Conservation (phyloP, 371 early-diverging fungal species). For the Mucor racemosus region DNA sequence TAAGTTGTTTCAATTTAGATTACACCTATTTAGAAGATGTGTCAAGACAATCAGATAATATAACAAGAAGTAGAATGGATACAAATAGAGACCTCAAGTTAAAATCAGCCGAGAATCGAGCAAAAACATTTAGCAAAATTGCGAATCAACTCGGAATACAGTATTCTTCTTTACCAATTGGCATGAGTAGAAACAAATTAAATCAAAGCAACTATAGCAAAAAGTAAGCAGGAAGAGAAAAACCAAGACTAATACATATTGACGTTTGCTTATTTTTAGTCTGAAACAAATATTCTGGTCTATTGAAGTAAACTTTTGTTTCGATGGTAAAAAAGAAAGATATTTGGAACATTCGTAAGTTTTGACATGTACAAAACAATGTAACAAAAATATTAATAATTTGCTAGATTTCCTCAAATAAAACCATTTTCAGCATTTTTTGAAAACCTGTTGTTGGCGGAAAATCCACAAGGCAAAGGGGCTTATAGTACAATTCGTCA, state of each 20-base stretch:
- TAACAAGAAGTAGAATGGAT: conserved; percentile 35
- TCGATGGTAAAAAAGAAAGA: conserved; percentile 21
- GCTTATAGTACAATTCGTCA: conserved; percentile 37
- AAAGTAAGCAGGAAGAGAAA: conserved; percentile 6
- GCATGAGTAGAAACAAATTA: conserved; percentile 41
- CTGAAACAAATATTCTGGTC: conserved; percentile 45
- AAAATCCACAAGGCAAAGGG: conserved; percentile 37
- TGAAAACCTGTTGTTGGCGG: conserved; percentile 40
- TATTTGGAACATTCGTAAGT: conserved; percentile 46
- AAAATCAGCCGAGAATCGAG: conserved; percentile 12
- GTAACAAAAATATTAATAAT: not conserved
- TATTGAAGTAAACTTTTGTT: conserved; percentile 39
- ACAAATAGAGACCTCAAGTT: conserved; percentile 14
- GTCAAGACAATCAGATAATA: conserved; percentile 40
- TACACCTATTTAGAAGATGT: conserved; percentile 55
- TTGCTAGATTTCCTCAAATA: conserved; percentile 25
- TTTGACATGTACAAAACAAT: not conserved
- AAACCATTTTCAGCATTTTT: conserved; percentile 34
- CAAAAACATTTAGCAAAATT: conserved; percentile 23
- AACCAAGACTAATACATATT: no score
- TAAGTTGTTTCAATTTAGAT: conserved; percentile 23
- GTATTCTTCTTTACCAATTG: conserved; percentile 34
- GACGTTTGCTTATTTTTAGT: conserved; percentile 15
- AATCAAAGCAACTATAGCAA: conserved; percentile 45
- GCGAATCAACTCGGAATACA: conserved; percentile 35